A percentile compares a stretch with the other conserved stretches of the same genome.
phyloP scores from a whole-genome alignment of 164 flowering plant genomes.

The Echeveria elegans region DNA sequence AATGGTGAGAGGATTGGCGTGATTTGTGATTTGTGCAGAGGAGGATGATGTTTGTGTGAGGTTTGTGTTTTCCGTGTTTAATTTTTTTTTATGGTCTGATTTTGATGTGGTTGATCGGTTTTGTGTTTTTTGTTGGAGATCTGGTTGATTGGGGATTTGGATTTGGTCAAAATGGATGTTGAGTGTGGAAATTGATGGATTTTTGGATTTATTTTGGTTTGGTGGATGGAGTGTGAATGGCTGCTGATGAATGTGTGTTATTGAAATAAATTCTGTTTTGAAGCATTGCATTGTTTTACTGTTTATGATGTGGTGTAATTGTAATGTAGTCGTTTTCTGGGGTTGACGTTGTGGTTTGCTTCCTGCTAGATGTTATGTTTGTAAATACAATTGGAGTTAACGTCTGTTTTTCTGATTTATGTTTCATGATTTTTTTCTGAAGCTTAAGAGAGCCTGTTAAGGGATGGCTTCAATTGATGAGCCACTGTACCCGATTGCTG shows the following conservation, averaged over 20 bases:
- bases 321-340: background rate
- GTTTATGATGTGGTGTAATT: background rate
- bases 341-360: background rate
- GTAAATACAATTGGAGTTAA: background rate
- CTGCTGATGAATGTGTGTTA: background rate
- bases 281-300: background rate
- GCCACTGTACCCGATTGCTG: conserved; percentile 93
- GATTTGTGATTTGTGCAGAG: background rate
- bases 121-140: background rate
- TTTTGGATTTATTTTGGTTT: background rate
- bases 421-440: background rate
- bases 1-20: background rate
- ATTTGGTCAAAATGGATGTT: background rate
- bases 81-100: background rate
- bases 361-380: background rate
- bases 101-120: background rate
- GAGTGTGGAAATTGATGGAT: background rate
- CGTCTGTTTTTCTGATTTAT: background rate
- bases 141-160: conserved; percentile 2
- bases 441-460: background rate
- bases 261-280: background rate
- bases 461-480: conserved; percentile 70
- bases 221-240: background rate
- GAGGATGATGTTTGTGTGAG: conserved; percentile 2
- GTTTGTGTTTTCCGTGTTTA: background rate